These are phyloP conservation scores for Micractinium sp. DNA, from an alignment of 139 green algal species.

Conservation along the genomic window DNA sequence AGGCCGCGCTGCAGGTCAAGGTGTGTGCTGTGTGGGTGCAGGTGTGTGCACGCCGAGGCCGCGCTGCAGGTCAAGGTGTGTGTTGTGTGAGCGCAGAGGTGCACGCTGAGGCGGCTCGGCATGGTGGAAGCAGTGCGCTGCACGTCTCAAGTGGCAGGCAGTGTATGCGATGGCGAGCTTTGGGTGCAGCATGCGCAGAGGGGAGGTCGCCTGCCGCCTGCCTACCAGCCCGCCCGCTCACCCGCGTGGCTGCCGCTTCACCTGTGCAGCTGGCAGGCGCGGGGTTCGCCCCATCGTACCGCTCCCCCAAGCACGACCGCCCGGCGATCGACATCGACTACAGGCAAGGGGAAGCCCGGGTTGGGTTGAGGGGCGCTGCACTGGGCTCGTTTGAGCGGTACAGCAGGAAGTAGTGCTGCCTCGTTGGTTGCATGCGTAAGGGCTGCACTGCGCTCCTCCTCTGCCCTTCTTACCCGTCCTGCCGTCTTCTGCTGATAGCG, in stretches of 20 bases:
- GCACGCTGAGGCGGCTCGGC: too few species aligned
- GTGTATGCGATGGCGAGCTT: neutral
- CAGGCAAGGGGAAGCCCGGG: slow-evolving; percentile 15
- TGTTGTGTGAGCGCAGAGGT: neutral
- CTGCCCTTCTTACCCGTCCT: too few species aligned
- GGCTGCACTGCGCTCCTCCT: too few species aligned
- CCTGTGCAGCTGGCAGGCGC: neutral
- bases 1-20: neutral
- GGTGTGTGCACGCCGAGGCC: neutral
- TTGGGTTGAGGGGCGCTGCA: too few species aligned
- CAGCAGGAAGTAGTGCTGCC: too few species aligned
- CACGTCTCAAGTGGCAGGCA: neutral
- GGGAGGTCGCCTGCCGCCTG: neutral
- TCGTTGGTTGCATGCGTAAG: too few species aligned
- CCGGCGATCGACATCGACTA: slow-evolving; percentile 74
- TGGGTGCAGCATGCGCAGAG: too few species aligned
- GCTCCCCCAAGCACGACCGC: slow-evolving; percentile 58
- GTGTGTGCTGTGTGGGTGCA: neutral
- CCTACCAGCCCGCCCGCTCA: neutral
- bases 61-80: neutral
- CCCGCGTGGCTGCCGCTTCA: neutral
- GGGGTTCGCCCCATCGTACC: neutral
- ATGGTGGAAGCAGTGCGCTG: neutral
- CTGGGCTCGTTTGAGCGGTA: too few species aligned
- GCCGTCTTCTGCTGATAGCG: too few species aligned